Base-by-base conservation (phyloP, 805 yeast species). In the Dipodascopsis tothii region DNA sequence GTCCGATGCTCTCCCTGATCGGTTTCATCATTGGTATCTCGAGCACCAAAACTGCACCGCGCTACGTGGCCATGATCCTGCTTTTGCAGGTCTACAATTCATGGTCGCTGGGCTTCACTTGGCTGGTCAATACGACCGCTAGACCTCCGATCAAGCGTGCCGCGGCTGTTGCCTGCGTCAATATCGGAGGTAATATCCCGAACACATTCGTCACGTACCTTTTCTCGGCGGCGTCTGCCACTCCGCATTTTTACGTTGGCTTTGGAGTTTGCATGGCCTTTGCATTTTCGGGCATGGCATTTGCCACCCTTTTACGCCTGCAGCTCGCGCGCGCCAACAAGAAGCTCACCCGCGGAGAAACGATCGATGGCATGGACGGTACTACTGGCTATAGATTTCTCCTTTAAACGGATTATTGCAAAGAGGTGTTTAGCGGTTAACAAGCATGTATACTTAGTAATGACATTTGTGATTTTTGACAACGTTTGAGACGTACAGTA, bases 71-170 rank as follows among this genome's bases (percentile, higher is more conserved):
- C 11, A 74, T 77, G 78, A 41, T 50, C 43, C 61, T 75, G 38
- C 71, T 77, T 74, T 69, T 77, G 43, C 78, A 79, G 20, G 58
- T 77, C 30, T 74, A 75, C 54, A 73, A 77, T 57, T 68, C 38
- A 71, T 77, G 74, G 69, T 77, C 42, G 78, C 78, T 18, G 30
- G 30, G 14, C 58, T 77, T 28, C 74, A 75, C 80, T 3, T 76
- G 81, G 77, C 66, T 75, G 63, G 69, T 80, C 2, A 72, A 72
- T 54, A 68, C 74, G 45, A 65, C 70, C 33, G 75, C 78, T 33
- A 64, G 78, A 51, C 80, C 80, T 5, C 78, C 80, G 11, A 63
- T 73, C 71, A 50, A 50, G 43, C 54, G 53, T 5, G 54, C 54
- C 2, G 53, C 49, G 48, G 75, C 78, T 5, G 59, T 76, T 53